Conservation (phyloP, 805 yeast species). For the Pichia gijzeniarum region DNA sequence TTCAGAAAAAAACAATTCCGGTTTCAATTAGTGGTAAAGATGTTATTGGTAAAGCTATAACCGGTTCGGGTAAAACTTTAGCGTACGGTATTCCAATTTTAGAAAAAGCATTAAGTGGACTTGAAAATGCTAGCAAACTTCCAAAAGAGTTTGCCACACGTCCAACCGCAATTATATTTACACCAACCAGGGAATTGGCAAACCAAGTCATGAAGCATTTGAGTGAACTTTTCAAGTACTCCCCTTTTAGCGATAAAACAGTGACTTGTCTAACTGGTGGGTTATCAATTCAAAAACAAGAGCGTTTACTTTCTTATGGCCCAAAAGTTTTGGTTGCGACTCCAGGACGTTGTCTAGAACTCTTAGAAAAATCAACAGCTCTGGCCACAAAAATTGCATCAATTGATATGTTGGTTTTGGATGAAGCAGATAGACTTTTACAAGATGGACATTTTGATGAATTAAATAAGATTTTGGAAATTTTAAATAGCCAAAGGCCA, state of each 20-base stretch:
- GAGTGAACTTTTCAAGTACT: slow-evolving; percentile 44
- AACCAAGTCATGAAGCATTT: slow-evolving; percentile 87
- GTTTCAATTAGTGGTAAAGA: slow-evolving; percentile 66
- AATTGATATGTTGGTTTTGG: slow-evolving; percentile 58
- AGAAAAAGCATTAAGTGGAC: slow-evolving; percentile 46
- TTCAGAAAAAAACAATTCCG: slow-evolving; percentile 75
- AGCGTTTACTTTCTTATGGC: slow-evolving; percentile 62
- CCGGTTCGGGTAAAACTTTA: slow-evolving; percentile 96
- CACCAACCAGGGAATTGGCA: slow-evolving; percentile 96
- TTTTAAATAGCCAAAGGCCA: slow-evolving; percentile 48
- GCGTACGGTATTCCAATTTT: slow-evolving; percentile 93
- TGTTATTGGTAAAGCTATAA: slow-evolving; percentile 91
- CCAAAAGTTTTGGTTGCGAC: slow-evolving; percentile 89
- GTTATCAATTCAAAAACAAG: slow-evolving; percentile 87
- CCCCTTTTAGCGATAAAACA: slow-evolving; percentile 41
- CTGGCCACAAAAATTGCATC: slow-evolving; percentile 36
- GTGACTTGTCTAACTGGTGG: slow-evolving; percentile 90
- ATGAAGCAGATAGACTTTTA: slow-evolving; percentile 92
- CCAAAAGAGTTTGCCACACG: slow-evolving; percentile 19
- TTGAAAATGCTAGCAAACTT: not conserved
- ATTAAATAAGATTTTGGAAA: slow-evolving; percentile 69
- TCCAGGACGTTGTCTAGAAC: slow-evolving; percentile 87
- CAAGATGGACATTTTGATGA: slow-evolving; percentile 97
- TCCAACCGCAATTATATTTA: slow-evolving; percentile 75
- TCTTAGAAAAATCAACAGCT: slow-evolving; percentile 56